phyloP scores from a whole-genome alignment of 805 yeast species.

The Metschnikowia henanensis region DNA sequence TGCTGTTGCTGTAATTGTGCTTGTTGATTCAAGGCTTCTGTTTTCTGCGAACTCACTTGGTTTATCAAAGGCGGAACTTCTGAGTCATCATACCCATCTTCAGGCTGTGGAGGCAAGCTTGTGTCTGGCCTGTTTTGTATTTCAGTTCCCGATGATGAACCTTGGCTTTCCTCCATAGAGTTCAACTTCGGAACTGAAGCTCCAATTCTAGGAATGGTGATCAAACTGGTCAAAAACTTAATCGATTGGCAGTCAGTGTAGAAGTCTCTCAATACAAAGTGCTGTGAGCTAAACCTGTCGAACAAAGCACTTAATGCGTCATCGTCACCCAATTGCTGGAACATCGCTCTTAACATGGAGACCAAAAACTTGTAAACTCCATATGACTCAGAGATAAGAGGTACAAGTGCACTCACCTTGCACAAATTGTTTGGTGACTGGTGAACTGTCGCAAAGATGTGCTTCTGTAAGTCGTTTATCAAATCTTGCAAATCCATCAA shows the following conservation, averaged over 20 bases:
- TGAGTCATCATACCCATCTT: slow-evolving; percentile 29
- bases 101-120: slow-evolving; percentile 49
- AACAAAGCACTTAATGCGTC: slow-evolving; percentile 77
- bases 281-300: slow-evolving; percentile 70
- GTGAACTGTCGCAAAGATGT: slow-evolving; percentile 70
- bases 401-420: slow-evolving; percentile 83
- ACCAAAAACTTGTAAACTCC: slow-evolving; percentile 89
- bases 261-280: slow-evolving; percentile 71
- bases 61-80: slow-evolving; percentile 41
- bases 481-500: slow-evolving; percentile 83
- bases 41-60: slow-evolving; percentile 48
- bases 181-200: slow-evolving; percentile 59
- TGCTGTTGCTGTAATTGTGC: slow-evolving; percentile 58
- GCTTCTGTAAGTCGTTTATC: slow-evolving; percentile 73
- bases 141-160: slow-evolving; percentile 22
- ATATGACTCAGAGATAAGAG: slow-evolving; percentile 85
- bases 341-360: slow-evolving; percentile 88
- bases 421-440: slow-evolving; percentile 67
- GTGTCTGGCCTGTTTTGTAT: slow-evolving; percentile 19
- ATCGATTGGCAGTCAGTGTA: slow-evolving; percentile 89
- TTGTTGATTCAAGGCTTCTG: slow-evolving; percentile 54
- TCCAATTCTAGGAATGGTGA: slow-evolving; percentile 72
- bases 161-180: slow-evolving; percentile 41
- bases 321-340: slow-evolving; percentile 66
- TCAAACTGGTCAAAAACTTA: slow-evolving; percentile 75